Base-by-base conservation (phyloP, 306 rosid genomes). In the Quercus rubra region DNA sequence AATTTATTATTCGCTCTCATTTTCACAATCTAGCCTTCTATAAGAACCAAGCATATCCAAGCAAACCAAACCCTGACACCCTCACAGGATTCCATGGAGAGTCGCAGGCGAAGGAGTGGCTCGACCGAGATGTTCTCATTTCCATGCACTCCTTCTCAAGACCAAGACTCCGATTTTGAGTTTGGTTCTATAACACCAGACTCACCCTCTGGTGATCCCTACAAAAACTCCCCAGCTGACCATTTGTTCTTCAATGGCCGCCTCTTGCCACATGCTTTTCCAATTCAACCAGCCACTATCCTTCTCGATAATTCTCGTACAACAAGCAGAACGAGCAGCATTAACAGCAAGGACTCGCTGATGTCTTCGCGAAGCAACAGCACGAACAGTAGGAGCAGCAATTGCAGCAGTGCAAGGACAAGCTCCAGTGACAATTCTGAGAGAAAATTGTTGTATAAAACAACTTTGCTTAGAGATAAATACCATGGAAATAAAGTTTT, bases 171-270 rank as follows among this genome's bases (percentile, higher is more conserved):
- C 0, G 90, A 88, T 74, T 94, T 94, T 20, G 97, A 89, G 46
- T 94, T 94, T 51, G 92, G 94, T 0, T 87, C 91, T 75, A 59
- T 92, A 3, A 91, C 92, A 2, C 96, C 92, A 0, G 90, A 89
- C 77, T 94, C 96, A 0, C 90, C 94, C 23, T 83, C 94, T 23
- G 58, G 67, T 4, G 89, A 83, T n/a, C 86, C 90, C 20, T 86
- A 75, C 78, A 84, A 76, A 35, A 77, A 83, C 63, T 94, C 98
- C 5, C 96, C 97, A 2, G 98, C 98, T 0, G 98, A 94, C 69
- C 91, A 94, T 62, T 75, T 94, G 75, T 94, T 94, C 91, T 77
- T 86, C 82, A 94, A 94, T 7, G 98, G 98, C 17, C 90, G 84
- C 17, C 98, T 94, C 76, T 86, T 85, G 12, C 97, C 98, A 2